Evolutionary conservation across 768 basidiomycete species (phyloP), one percentile per base, ranked within the genome.

Genomic region (Chiua virens): DNA sequence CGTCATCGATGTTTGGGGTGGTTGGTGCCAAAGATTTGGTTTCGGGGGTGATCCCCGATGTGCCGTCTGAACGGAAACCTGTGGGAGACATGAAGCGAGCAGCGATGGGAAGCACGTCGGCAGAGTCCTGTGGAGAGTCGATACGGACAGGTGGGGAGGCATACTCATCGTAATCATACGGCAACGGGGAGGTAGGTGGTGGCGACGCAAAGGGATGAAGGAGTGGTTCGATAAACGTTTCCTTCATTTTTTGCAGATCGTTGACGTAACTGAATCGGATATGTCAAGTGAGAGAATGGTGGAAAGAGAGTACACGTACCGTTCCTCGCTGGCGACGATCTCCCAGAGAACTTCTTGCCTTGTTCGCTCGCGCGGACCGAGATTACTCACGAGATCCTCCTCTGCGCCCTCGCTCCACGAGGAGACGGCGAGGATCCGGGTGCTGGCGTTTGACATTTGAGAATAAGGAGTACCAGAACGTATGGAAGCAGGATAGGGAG

Each of bases 311-410:
- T 45, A 42, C 15, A 45, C 81, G 45, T 62, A 92, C 91, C 94
- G 84, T 69, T 98, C 93, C 73, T 98, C 95, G 58, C 91, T 93
- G 27, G 89, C 87, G 43, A 98, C 93, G 58, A 98, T 98, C 74
- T 98, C 95, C 76, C 92, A 97, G 23, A 98, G 71, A 7, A 98
- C 95, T 73, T 98, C 95, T 70, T 98, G 95, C 46, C 95, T 82
- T 35, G 95, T 97, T 51, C 95, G 83, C 68, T 98, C 95, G 53
- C 92, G 83, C 40, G 92, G 86, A n/a, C 93, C 92, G 32, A 98
- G 76, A 64, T 98, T 92, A 40, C 86, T 85, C 18, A 98, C 90
- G 38, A 98, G 82, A 69, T 98, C 95, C 49, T 91, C 92, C 67
- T 95, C 93, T 10, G 94, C 92, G 56, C 87, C 88, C 67, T 96